Evolutionary conservation across 1,139 yeast species (phyloP), one percentile per base, ranked within the genome.

Genomic region (Blastobotrys malaysiensis): DNA sequence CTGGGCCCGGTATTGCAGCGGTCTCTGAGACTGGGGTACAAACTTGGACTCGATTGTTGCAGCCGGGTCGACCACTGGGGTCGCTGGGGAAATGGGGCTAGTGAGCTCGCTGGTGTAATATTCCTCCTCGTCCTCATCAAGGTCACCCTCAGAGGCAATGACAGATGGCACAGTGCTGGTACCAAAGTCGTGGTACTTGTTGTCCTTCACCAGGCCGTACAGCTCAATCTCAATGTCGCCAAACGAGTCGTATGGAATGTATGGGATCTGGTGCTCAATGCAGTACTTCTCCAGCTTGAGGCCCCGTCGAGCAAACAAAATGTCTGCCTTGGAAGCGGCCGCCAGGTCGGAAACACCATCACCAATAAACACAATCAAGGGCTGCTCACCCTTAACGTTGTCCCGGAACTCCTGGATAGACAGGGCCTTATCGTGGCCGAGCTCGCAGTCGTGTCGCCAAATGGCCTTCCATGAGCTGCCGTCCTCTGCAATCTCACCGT

Each of bases 391-490:
- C 72, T 83, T 16, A 7, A 50, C 51, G 9, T 51, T 22, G 16
- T 52, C 50, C 48, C 50, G 43, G 49, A 55, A 52, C 31, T 55
- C 57, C 21, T 46, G 24, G 39, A 55, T 55, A 11, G 85, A 79
- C 53, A 73, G 73, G 51, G 87, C 80, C 73, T 83, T 83, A 66
- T 83, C 86, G 65, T 83, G 88, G 56, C 88, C 88, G 60, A 83
- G 79, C 44, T 78, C 76, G 21, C 81, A 74, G 59, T 82, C 84
- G 66, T 83, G 84, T 60, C 77, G 75, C 77, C 83, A 83, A 44
- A 79, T 70, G 50, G 83, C 80, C 53, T 77, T 79, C 88, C 88
- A 83, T 48, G 66, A 59, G 14, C 74, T 64, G 24, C 74, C 77
- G 22, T 73, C 26, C 5, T 45, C 50, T 3, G 49, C 75, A 53